Evolutionary conservation across 306 rosid species (phyloP), one percentile per base, ranked within the genome.

Genomic region (Cicer cuneatum): DNA sequence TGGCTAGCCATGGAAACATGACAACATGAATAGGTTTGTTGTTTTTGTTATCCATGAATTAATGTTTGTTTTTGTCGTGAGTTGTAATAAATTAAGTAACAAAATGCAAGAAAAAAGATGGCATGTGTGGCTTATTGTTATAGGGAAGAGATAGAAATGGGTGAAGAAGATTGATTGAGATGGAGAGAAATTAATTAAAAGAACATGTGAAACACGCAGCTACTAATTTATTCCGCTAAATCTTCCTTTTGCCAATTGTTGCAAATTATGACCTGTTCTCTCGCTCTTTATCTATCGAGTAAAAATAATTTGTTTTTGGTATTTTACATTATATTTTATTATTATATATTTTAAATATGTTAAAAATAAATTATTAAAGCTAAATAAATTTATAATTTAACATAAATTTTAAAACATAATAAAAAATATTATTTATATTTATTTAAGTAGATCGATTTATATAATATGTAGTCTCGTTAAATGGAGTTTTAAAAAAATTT

Each of bases 1-100:
- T 79, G 15, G 90, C 94, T 11, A 89, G 79, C 90, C 95, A 89
- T 83, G 95, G 95, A 13, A 87, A 84, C 84, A 87, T 54, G 3
- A 76, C 82, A 72, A 89, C 45, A 18, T 89, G 91, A 62, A 87
- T 85, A 56, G 79, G 77, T 51, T 88, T 75, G 4, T 46, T 46
- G 37, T 85, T 78, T 1, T 62, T 46, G 41, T 58, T 8, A 4
- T 48, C 71, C 81, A 81, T 81, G 40, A 12, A 2, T 56, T 19
- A 9, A 21, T 29, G 63, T 56, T 10, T 21, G 5, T 10, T 33
- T 66, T 46, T 66, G 9, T 41, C 33, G 5, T n/a, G 4, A 48
- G 29, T 21, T 46, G 12, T 29, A 29, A 29, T 29, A 29, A 29
- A 29, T 29, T 29, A 29, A 4, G 3, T 29, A 29, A n/a, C 19